Evolutionary conservation across 208 protist genomes (phyloP).

Genomic region (Leishmania tropica): DNA sequence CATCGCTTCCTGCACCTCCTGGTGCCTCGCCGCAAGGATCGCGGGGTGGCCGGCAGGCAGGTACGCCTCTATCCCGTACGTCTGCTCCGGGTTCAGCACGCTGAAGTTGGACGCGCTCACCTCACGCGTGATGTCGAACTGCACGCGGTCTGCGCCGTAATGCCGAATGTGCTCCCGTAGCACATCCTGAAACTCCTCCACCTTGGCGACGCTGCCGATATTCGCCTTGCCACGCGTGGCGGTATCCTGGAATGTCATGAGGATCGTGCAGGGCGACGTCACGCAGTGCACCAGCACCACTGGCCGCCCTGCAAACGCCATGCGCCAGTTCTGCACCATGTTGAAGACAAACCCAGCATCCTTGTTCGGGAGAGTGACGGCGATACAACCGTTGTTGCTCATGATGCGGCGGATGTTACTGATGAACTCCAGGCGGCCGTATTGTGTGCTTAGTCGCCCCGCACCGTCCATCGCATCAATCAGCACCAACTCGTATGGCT

Average conservation of each 20-base stretch:
- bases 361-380: slow-evolving; percentile 72
- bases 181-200: slow-evolving; percentile 83
- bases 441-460: slow-evolving; percentile 69
- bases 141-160: slow-evolving; percentile 76
- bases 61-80: slow-evolving; percentile 55
- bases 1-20: slow-evolving; percentile 26
- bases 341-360: slow-evolving; percentile 75
- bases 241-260: slow-evolving; percentile 90
- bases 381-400: slow-evolving; percentile 65
- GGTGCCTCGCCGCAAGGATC: slow-evolving; percentile 23
- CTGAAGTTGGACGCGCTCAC: slow-evolving; percentile 70
- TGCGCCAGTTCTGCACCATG: slow-evolving; percentile 89
- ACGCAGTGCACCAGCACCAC: slow-evolving; percentile 85
- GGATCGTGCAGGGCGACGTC: slow-evolving; percentile 77
- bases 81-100: slow-evolving; percentile 63
- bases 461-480: slow-evolving; percentile 75
- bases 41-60: slow-evolving; percentile 78
- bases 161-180: slow-evolving; percentile 71
- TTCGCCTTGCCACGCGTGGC: slow-evolving; percentile 70
- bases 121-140: slow-evolving; percentile 82
- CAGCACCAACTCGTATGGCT: slow-evolving; percentile 77
- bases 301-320: slow-evolving; percentile 75
- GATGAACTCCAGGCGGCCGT: slow-evolving; percentile 82
- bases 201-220: slow-evolving; percentile 70
- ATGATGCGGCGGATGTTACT: slow-evolving; percentile 70